Conservation (phyloP, 345 rosid genomes). For the Bretschneidera sinensis region DNA sequence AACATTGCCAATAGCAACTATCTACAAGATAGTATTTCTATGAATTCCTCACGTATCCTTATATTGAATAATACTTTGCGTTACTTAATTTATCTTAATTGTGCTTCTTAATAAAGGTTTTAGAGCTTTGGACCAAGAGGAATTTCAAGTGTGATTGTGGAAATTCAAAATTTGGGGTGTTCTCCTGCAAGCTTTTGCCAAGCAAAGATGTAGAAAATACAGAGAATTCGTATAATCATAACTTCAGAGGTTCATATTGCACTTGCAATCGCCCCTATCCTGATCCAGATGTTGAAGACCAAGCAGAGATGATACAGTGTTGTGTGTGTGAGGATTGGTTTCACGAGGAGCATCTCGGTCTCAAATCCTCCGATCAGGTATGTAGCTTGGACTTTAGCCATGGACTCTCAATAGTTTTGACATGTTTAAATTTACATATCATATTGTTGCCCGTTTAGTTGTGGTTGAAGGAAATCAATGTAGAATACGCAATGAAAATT, state of each 20-base stretch:
- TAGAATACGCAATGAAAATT: no score
- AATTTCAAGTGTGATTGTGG: constrained; percentile 92
- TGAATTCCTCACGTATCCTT: not conserved
- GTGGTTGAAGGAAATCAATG: no score
- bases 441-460: no score
- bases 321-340: constrained; percentile 97
- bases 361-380: constrained; percentile 55
- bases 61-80: not conserved
- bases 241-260: constrained; percentile 90
- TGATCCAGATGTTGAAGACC: constrained; percentile 85
- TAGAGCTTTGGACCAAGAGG: constrained; percentile 99
- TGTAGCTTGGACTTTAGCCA: constrained; percentile 17
- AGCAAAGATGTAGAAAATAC: constrained; percentile 72
- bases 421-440: no score
- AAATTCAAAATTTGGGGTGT: constrained; percentile 80
- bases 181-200: constrained; percentile 72
- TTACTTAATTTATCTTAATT: not conserved
- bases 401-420: no score
- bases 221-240: constrained; percentile 81
- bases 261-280: constrained; percentile 79
- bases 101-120: constrained; percentile 36
- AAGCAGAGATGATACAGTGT: constrained; percentile 96
- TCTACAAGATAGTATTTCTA: no score
- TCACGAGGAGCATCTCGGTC: constrained; percentile 90
- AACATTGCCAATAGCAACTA: no score